A percentile compares a stretch with the other conserved stretches of the same genome.
Conservation (phyloP, 78 protist species). For the Dictyostelium capitatum region DNA sequence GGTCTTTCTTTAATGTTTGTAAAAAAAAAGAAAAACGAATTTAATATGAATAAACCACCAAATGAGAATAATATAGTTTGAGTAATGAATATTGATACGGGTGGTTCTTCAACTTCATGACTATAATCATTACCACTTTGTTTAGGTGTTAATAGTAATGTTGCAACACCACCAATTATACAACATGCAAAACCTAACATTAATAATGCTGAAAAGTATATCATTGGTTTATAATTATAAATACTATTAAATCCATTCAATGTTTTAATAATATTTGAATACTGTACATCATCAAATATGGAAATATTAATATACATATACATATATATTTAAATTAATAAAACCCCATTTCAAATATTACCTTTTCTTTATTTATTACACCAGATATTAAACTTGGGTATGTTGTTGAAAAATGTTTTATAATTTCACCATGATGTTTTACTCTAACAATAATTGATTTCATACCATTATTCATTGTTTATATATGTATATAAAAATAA, state of each 20-base stretch:
- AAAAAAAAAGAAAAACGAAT: not conserved
- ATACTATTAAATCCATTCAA: constrained; percentile 2
- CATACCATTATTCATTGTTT: not conserved
- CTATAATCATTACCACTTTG: not conserved
- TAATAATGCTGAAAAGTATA: not conserved
- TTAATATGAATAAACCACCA: not conserved
- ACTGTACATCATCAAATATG: too few species aligned
- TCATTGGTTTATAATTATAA: not conserved
- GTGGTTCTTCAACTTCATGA: not conserved
- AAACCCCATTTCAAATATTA: too few species aligned
- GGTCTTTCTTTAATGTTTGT: not conserved
- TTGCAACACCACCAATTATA: not conserved
- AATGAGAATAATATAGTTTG: not conserved
- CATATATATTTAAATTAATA: too few species aligned
- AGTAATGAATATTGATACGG: not conserved
- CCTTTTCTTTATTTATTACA: not conserved
- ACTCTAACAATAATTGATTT: not conserved
- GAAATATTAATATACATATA: too few species aligned
- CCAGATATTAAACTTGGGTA: not conserved
- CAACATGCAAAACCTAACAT: not conserved
- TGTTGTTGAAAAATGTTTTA: not conserved
- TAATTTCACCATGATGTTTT: not conserved
- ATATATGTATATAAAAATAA: too few species aligned
- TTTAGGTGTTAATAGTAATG: not conserved
- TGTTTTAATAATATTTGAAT: not conserved